Evolutionary conservation across 2,329 filamentous ascomycete species (phyloP).

Genomic region (Mariannaea sp.): DNA sequence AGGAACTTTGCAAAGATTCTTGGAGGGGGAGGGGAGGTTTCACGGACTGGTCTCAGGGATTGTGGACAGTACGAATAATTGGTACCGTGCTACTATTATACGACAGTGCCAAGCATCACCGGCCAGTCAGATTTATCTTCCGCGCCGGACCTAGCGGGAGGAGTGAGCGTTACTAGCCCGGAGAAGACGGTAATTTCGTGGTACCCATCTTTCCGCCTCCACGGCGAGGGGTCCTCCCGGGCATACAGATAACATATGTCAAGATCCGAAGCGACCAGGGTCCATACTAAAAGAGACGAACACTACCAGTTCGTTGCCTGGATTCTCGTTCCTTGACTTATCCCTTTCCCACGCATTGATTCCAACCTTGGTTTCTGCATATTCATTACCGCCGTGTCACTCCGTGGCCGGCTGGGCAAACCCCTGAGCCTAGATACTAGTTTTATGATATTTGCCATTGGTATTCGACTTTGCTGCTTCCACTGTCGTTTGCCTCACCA

Average conservation of each 20-base stretch:
- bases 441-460: not conserved
- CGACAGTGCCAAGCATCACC: not conserved
- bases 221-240: not conserved
- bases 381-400: not conserved
- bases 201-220: slow-evolving; percentile 7
- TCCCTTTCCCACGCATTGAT: not conserved
- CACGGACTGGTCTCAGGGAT: not conserved
- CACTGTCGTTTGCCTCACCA: not conserved
- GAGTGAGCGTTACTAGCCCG: not conserved
- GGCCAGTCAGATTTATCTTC: not conserved
- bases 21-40: not conserved
- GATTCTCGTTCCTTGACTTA: not conserved
- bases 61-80: not conserved
- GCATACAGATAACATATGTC: not conserved
- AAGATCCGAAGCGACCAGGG: not conserved
- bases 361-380: not conserved
- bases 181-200: slow-evolving; percentile 2
- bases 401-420: not conserved
- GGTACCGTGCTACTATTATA: no score
- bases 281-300: not conserved
- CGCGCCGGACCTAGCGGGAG: not conserved
- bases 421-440: not conserved
- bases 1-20: slow-evolving; percentile 1
- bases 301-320: not conserved
- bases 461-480: not conserved